Evolutionary conservation across 2,329 filamentous ascomycete genomes (phyloP).

Genomic region (Beauveria varroae): DNA sequence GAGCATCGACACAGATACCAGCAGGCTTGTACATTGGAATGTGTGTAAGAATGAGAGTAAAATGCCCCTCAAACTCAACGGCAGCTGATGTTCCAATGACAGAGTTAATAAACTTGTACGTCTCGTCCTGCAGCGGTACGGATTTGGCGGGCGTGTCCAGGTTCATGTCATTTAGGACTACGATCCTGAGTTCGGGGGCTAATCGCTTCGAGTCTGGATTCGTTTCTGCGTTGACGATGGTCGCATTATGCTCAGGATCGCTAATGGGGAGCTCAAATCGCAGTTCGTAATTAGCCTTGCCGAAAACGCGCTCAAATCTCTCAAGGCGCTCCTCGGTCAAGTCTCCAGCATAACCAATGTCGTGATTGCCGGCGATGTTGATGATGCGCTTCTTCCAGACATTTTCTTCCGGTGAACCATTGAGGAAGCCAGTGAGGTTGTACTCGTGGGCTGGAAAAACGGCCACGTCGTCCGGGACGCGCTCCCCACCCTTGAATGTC

Average conservation of each 20-base stretch:
- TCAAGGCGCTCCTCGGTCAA: slow-evolving; percentile 66
- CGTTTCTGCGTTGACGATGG: slow-evolving; percentile 32
- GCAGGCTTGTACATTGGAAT: slow-evolving; percentile 79
- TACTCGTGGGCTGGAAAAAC: slow-evolving; percentile 41
- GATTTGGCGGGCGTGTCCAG: slow-evolving; percentile 75
- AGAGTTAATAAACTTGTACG: slow-evolving; percentile 68
- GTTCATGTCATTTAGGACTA: slow-evolving; percentile 89
- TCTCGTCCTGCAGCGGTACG: slow-evolving; percentile 60
- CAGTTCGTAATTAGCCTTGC: slow-evolving; percentile 84
- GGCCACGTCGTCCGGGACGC: slow-evolving; percentile 52
- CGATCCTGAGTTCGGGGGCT: slow-evolving; percentile 65
- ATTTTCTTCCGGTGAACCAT: slow-evolving; percentile 34
- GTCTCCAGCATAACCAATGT: slow-evolving; percentile 93
- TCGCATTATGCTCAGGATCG: slow-evolving; percentile 30
- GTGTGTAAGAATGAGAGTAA: slow-evolving; percentile 84
- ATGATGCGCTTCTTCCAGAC: slow-evolving; percentile 72
- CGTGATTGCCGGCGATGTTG: slow-evolving; percentile 90
- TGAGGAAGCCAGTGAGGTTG: slow-evolving; percentile 42
- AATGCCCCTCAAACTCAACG: slow-evolving; percentile 55
- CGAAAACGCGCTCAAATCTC: slow-evolving; percentile 79
- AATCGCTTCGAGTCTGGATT: slow-evolving; percentile 42
- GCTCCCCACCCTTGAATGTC: slow-evolving; percentile 63
- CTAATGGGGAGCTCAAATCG: slow-evolving; percentile 55
- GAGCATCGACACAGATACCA: slow-evolving; percentile 76
- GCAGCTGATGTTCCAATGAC: slow-evolving; percentile 55